Percentiles rank a stretch among this genome's conserved stretches.
phyloP scores from a whole-genome alignment of 345 rosid genomes.

The Microthlaspi erraticum region DNA sequence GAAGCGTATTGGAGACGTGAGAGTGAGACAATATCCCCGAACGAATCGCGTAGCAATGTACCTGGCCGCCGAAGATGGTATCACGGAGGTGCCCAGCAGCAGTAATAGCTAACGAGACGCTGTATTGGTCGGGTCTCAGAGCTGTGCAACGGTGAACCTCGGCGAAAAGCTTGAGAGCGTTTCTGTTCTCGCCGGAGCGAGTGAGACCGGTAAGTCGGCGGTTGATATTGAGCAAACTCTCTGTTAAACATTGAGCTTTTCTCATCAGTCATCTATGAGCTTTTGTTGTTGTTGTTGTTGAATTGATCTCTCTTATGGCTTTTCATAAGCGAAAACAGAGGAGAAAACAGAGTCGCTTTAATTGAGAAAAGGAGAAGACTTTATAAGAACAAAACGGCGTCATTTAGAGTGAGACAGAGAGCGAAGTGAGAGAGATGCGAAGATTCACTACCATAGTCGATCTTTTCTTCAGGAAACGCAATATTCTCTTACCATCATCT shows the following conservation, averaged over 20 bases:
- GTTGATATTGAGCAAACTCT: slow-evolving; percentile 56
- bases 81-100: slow-evolving; percentile 62
- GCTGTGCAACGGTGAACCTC: slow-evolving; percentile 47
- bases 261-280: slow-evolving; percentile 45
- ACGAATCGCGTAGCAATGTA: slow-evolving; percentile 63
- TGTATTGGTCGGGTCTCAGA: slow-evolving; percentile 67
- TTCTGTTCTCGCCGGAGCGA: slow-evolving; percentile 51
- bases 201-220: slow-evolving; percentile 49
- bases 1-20: slow-evolving; percentile 70
- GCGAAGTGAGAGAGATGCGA: slow-evolving; percentile 34
- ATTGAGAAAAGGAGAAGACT: slow-evolving; percentile 4
- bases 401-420: slow-evolving; percentile 19
- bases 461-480: slow-evolving; percentile 22
- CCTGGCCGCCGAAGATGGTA: slow-evolving; percentile 52
- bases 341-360: no score
- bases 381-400: slow-evolving; percentile 16
- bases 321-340: neutral
- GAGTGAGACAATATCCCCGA: slow-evolving; percentile 52
- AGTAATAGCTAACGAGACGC: slow-evolving; percentile 60
- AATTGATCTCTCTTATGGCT: slow-evolving; percentile 1
- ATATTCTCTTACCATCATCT: slow-evolving; percentile 27
- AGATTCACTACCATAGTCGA: slow-evolving; percentile 17
- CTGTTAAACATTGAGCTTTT: slow-evolving; percentile 29
- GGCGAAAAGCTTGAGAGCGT: slow-evolving; percentile 61
- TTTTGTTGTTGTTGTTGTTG: neutral